phyloP scores from a whole-genome alignment of 192 early-diverging fungal genomes.

The Neocallimastix lanati region DNA sequence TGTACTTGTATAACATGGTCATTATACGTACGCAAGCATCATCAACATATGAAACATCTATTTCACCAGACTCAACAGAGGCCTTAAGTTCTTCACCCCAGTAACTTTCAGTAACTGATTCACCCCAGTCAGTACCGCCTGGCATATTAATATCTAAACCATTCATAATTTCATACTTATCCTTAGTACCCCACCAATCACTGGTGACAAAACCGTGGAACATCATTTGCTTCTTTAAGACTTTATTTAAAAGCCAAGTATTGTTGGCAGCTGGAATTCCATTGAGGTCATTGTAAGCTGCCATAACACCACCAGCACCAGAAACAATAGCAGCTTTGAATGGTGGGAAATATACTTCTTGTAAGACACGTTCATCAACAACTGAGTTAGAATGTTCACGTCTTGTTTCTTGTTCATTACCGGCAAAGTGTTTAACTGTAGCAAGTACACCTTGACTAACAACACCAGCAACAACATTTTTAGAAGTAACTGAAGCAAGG shows the following conservation, averaged over 20 bases:
- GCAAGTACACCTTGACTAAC: conserved; percentile 29
- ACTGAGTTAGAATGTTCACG: conserved; percentile 11
- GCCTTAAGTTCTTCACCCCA: conserved; percentile 1
- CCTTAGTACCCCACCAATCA: conserved; percentile 35
- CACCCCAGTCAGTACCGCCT: not conserved
- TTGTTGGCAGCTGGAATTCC: conserved; percentile 28
- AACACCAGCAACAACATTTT: conserved; percentile 15
- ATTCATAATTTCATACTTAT: conserved; percentile 8
- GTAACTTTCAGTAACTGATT: not conserved
- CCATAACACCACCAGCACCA: conserved; percentile 38
- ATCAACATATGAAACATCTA: not conserved
- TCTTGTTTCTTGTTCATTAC: conserved; percentile 27
- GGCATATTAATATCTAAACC: conserved; percentile 28
- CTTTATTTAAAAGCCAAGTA: conserved; percentile 17
- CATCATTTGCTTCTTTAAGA: conserved; percentile 26
- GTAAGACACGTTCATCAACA: conserved; percentile 31
- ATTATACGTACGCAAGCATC: not conserved
- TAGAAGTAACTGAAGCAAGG: conserved; percentile 10
- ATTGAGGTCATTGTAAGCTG: conserved; percentile 41
- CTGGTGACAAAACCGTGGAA: conserved; percentile 45
- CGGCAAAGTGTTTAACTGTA: conserved; percentile 28
- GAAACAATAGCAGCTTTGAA: conserved; percentile 31
- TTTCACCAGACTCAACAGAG: not conserved
- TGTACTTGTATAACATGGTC: not conserved
- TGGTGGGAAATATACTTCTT: conserved; percentile 37